These are phyloP conservation scores for Aspergillus carlsbadensis DNA, from an alignment of 495 filamentous ascomycete species.

Conservation along the genomic window DNA sequence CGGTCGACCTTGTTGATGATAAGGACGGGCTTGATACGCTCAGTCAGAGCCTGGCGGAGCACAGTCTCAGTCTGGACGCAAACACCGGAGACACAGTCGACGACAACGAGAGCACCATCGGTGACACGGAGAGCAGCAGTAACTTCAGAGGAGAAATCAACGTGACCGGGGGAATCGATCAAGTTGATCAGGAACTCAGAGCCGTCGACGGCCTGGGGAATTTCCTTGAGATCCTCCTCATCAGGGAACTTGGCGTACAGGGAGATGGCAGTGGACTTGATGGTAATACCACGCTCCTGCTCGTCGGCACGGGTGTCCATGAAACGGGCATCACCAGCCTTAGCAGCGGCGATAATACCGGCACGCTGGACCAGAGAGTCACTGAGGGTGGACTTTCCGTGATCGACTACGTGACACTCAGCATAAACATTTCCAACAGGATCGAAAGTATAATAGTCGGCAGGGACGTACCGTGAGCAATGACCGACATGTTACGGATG, in stretches of 20 bases:
- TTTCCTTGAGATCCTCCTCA: conserved; percentile 91
- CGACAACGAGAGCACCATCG: conserved; percentile 98
- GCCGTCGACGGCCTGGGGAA: conserved; percentile 83
- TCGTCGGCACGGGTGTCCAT: conserved; percentile 97
- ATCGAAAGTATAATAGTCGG: neutral
- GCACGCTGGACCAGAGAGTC: conserved; percentile 98
- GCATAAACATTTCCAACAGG: conserved; percentile 5
- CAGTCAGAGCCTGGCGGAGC: conserved; percentile 96
- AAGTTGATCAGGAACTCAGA: conserved; percentile 99
- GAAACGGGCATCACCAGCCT: conserved; percentile 92
- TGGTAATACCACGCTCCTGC: conserved; percentile 99
- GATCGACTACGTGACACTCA: conserved; percentile 71
- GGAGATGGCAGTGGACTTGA: conserved; percentile 99
- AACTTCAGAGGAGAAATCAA: conserved; percentile 99
- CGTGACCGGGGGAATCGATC: conserved; percentile 99
- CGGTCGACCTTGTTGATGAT: conserved; percentile 99
- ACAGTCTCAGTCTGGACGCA: conserved; percentile 99
- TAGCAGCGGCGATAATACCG: conserved; percentile 98
- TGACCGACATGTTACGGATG: conserved; percentile 99
- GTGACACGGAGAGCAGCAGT: conserved; percentile 99
- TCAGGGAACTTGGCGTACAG: conserved; percentile 84
- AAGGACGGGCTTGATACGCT: conserved; percentile 99
- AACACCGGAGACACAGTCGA: conserved; percentile 99
- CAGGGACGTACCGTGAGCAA: conserved; percentile 79
- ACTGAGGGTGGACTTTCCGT: conserved; percentile 99